These are phyloP conservation scores for Escallonia rubra DNA, from an alignment of 129 eudicot genomes.

Conservation along the genomic window DNA sequence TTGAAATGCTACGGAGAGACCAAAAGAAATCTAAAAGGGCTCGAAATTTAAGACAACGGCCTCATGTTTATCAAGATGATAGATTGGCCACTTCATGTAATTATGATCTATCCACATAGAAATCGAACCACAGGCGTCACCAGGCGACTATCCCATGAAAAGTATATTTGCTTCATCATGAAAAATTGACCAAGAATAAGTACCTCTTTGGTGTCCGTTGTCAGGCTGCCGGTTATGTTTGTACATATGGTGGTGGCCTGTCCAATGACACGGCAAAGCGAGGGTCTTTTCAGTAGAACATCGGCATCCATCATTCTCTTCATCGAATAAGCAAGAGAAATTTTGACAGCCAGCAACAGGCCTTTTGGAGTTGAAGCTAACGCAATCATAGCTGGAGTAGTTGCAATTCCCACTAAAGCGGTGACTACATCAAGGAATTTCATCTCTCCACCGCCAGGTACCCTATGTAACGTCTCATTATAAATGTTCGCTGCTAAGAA, in stretches of 20 bases:
- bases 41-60: too few species aligned
- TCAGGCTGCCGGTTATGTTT: slow-evolving; percentile 44
- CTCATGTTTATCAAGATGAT: too few species aligned
- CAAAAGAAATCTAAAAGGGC: too few species aligned
- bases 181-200: too few species aligned
- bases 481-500: slow-evolving; percentile 33
- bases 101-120: too few species aligned
- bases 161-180: too few species aligned
- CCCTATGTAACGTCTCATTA: slow-evolving; percentile 21
- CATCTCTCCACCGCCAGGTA: slow-evolving; percentile 26
- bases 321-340: slow-evolving; percentile 37
- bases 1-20: too few species aligned
- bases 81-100: too few species aligned
- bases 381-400: slow-evolving; percentile 41
- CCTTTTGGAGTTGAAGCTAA: slow-evolving; percentile 47
- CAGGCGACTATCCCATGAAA: too few species aligned
- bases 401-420: slow-evolving; percentile 27
- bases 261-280: slow-evolving; percentile 55
- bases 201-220: slow-evolving; percentile 37
- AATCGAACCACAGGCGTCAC: too few species aligned
- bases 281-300: slow-evolving; percentile 43
- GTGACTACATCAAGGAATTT: slow-evolving; percentile 26
- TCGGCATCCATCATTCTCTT: slow-evolving; percentile 48
- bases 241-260: slow-evolving; percentile 43
- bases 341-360: slow-evolving; percentile 37